Base-by-base conservation (phyloP, 2,329 filamentous ascomycete genomes). In the Claviceps maximensis region DNA sequence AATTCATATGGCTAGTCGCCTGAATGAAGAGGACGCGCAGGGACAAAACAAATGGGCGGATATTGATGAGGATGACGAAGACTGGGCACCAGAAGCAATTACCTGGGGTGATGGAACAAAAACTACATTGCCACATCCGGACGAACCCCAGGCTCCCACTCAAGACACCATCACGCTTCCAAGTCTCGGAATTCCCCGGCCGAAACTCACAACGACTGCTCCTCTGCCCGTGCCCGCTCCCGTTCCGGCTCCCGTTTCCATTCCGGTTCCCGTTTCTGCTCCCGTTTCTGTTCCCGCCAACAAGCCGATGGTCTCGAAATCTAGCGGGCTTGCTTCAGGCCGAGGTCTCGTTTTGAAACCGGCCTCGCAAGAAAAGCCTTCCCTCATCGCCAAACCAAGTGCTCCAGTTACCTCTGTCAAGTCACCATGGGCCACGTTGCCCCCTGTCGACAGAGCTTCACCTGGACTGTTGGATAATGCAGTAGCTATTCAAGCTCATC, bases 91-190 rank as follows among this genome's bases (percentile, higher is more conserved):
- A 2, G 87, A 93, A 58, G 82, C 85, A 51, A 89, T 93, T 58
- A 87, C 87, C 55, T 94, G 88, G 88, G 87, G 86, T 63, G 88
- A 94, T 66, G 87, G 87, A 52, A 93, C 87, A 49, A 91, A 91
- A 67, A 86, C 86, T 36, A 87, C 83, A 6, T 74, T 90, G 17
- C 80, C 84, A 17, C 78, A 82, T 56, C 71, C 75, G 50, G 80
- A 84, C 41, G 80, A 83, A 51, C 63, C 64, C 47, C 59, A 67
- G 31, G 57, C 57, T 13, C 58, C 68, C 17, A 8, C 53, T 9
- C 60, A 61, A 21, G 64, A 66, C n/a, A 62, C 49, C 54, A 58
- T 54, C 3, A 58, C 65, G 5, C 54, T 59, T 46, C 53, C 53
- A 6, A 59, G 54, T 23, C 61, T 59, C 44, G 54, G 25, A 38